These are phyloP conservation scores for Boletus edulis DNA, from an alignment of 768 basidiomycete species.

Conservation along the genomic window DNA sequence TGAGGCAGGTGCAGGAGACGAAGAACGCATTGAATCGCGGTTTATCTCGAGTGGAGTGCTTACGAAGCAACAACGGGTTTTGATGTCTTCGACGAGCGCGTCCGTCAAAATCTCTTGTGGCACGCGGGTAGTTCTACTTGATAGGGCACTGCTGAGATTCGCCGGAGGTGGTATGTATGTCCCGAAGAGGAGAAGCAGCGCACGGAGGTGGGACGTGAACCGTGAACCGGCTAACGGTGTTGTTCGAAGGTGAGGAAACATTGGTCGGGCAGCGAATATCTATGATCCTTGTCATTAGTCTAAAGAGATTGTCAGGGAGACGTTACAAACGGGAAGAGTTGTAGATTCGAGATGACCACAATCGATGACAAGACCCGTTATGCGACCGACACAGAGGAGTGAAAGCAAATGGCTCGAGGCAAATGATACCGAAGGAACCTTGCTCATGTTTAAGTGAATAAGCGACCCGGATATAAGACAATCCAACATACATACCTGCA, in stretches of 20 bases:
- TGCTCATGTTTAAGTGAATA: not conserved
- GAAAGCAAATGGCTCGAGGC: conserved; percentile 85
- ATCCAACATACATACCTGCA: conserved; percentile 53
- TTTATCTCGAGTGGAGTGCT: conserved; percentile 52
- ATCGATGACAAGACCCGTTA: conserved; percentile 93
- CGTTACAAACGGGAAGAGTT: conserved; percentile 70
- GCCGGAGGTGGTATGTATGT: conserved; percentile 82
- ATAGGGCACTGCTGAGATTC: conserved; percentile 60
- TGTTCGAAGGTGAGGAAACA: conserved; percentile 78
- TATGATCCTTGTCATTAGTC: conserved; percentile 31
- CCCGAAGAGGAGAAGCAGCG: conserved; percentile 79
- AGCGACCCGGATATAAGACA: not conserved
- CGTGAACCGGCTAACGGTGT: conserved; percentile 86
- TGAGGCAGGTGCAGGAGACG: conserved; percentile 29
- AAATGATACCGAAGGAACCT: conserved; percentile 96
- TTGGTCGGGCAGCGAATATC: conserved; percentile 88
- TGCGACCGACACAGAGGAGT: conserved; percentile 80
- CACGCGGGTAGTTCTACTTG: conserved; percentile 63
- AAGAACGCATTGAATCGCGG: conserved; percentile 32
- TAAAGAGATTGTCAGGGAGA: not conserved
- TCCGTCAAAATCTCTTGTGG: conserved; percentile 81
- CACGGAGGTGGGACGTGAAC: conserved; percentile 76
- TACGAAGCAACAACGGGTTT: conserved; percentile 89
- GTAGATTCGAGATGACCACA: conserved; percentile 90
- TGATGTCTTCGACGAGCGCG: conserved; percentile 82